Evolutionary conservation across 331 rosid species (phyloP).

Genomic region (Quercus tomentella): DNA sequence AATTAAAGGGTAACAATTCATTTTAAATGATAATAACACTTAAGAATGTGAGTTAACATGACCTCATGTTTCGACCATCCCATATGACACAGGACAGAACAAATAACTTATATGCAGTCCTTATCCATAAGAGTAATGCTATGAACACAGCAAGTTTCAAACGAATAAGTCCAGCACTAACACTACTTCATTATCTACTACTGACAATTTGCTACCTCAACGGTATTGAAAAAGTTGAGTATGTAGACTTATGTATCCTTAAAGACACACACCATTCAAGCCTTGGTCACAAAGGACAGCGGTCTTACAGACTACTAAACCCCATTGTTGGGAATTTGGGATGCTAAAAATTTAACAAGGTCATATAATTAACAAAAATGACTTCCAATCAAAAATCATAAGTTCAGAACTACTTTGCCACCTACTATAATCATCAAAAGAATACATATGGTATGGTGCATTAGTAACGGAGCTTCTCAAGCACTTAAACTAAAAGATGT

Average conservation of each 20-base stretch:
- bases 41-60: background rate
- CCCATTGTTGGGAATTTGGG: background rate
- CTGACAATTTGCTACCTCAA: too few relatives aligned
- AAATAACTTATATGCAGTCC: background rate
- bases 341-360: background rate
- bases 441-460: background rate
- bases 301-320: background rate
- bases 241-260: too few relatives aligned
- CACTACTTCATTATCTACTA: too few relatives aligned
- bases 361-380: background rate
- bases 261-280: background rate
- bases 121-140: background rate
- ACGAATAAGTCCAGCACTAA: too few relatives aligned
- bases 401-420: too few relatives aligned
- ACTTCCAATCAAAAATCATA: too few relatives aligned
- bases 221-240: too few relatives aligned
- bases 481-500: too few relatives aligned
- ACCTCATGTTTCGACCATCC: background rate
- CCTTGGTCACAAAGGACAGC: background rate
- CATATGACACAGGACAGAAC: background rate
- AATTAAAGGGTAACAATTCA: background rate
- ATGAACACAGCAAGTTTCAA: too few relatives aligned
- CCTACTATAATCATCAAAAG: too few relatives aligned
- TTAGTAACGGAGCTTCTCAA: background rate
- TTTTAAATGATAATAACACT: background rate